Evolutionary conservation across 768 basidiomycete genomes (phyloP), one percentile per base, ranked within the genome.

Genomic region (Boletellus ananas): DNA sequence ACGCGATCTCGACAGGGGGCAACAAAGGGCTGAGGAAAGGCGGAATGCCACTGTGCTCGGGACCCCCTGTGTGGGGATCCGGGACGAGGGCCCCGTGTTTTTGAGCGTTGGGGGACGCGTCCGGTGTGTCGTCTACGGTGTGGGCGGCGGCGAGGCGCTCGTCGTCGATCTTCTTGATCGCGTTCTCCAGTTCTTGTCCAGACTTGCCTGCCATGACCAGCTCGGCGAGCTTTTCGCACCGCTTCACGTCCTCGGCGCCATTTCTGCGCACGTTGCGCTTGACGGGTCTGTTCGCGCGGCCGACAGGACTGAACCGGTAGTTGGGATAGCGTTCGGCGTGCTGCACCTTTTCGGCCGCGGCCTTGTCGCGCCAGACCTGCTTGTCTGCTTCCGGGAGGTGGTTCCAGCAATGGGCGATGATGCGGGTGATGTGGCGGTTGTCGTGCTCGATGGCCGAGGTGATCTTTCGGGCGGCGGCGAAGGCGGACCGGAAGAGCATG

Each of bases 401-500:
- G 49, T 77, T 76, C 83, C 83, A 84, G 60, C 74, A 74, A 34
- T 75, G 70, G 0, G 74, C 81, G 33, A 78, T 71, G 59, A 79
- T 78, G 49, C 78, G 75, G 40, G 79, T 80, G 59, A 83, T 79
- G 50, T 79, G 76, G 27, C 80, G 70, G 58, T 82, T 77, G 59
- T 84, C 79, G 54, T 70, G 73, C 59, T 84, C 81, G 55, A 81
- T 69, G 17, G 60, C 65, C n/a, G 70, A 67, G 43, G 56, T 63
- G 51, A 80, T 72, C 52, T 76, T 79, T 36, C 77, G 73, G 7
- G 74, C 72, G 4, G 77, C 74, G 35, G 79, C 78, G 44, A 85
- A 81, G 48, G 76, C 79, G 21, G 79, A 83, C 18, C 82, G 76
- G 63, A 78, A 84, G 62, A 84, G 76, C 73, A 84, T 74, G 60